These are phyloP conservation scores for Phytopythium delawarense DNA, from an alignment of 352 stramenopile genomes.

Conservation along the genomic window DNA sequence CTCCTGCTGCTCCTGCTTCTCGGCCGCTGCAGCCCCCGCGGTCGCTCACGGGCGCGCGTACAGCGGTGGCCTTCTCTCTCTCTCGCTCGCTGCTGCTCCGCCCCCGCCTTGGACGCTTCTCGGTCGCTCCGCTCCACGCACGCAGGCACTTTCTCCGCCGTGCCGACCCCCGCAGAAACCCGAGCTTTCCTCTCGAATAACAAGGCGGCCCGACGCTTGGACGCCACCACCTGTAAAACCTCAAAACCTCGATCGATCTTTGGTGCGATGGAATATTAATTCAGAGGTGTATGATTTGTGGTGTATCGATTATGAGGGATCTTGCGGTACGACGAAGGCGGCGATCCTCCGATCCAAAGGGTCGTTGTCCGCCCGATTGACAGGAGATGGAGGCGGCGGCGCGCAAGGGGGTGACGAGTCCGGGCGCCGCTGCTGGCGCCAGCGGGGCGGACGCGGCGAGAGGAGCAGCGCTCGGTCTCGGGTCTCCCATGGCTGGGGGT, in stretches of 20 bases:
- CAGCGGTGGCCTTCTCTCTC: background rate
- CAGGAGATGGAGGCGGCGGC: conserved; percentile 1
- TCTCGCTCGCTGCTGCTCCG: background rate
- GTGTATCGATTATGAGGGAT: background rate
- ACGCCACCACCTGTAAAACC: conserved; percentile 8
- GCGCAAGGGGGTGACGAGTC: conserved; percentile 4
- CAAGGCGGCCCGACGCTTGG: background rate
- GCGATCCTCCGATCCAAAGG: background rate
- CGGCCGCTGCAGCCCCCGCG: background rate
- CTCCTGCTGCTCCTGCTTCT: too few relatives aligned
- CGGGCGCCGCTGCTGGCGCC: conserved; percentile 3
- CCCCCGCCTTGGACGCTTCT: background rate
- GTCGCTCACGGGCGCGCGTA: background rate
- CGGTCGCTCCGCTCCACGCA: background rate
- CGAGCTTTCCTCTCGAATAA: background rate
- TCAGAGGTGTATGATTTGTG: background rate
- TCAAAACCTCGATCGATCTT: conserved; percentile 7
- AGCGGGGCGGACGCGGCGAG: background rate
- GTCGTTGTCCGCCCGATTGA: background rate
- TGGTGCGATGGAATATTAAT: background rate
- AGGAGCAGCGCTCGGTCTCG: background rate
- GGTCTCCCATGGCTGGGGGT: background rate
- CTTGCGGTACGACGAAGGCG: background rate
- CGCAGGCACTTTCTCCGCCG: background rate
- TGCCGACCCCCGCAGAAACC: background rate